Evolutionary conservation across 495 filamentous ascomycete genomes (phyloP).

Genomic region (Astrothelium subdiscretum): DNA sequence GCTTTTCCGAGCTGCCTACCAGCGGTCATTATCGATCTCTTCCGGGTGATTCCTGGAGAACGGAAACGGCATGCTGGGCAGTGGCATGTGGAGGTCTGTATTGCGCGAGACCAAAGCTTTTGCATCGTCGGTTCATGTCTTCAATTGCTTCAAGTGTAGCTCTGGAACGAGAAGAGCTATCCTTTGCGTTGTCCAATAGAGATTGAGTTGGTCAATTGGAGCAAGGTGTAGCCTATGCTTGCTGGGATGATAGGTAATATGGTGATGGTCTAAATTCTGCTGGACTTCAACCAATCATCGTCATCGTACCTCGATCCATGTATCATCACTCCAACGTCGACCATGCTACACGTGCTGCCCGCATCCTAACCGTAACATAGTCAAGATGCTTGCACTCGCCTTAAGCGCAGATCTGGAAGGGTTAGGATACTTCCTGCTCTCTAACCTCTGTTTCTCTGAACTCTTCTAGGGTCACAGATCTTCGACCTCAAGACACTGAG

Average conservation of each 20-base stretch:
- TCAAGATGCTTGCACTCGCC: conserved; percentile 63
- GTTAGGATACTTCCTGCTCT: conserved; percentile 32
- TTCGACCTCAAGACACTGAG: conserved; percentile 69
- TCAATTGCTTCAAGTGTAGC: neutral
- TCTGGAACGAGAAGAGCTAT: no score
- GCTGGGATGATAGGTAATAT: no score
- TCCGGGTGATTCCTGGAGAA: conserved; percentile 36
- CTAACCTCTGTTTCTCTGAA: conserved; percentile 18
- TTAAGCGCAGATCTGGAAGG: conserved; percentile 72
- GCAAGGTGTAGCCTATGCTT: neutral
- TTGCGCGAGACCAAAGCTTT: conserved; percentile 57
- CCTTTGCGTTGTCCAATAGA: no score
- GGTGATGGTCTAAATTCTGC: no score
- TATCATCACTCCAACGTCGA: no score
- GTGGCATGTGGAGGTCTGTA: conserved; percentile 50
- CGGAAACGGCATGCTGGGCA: conserved; percentile 52
- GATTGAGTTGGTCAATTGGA: neutral
- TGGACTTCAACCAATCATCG: neutral
- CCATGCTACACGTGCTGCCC: no score
- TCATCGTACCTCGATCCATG: neutral
- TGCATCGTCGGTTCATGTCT: conserved; percentile 41
- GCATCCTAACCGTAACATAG: no score
- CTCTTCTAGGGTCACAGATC: conserved; percentile 66
- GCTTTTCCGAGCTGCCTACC: conserved; percentile 40
- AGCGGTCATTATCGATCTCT: conserved; percentile 42